Evolutionary conservation across 148 eudicot species (phyloP), one percentile per base, ranked within the genome.

Genomic region (Rhododendron ferrugineum): DNA sequence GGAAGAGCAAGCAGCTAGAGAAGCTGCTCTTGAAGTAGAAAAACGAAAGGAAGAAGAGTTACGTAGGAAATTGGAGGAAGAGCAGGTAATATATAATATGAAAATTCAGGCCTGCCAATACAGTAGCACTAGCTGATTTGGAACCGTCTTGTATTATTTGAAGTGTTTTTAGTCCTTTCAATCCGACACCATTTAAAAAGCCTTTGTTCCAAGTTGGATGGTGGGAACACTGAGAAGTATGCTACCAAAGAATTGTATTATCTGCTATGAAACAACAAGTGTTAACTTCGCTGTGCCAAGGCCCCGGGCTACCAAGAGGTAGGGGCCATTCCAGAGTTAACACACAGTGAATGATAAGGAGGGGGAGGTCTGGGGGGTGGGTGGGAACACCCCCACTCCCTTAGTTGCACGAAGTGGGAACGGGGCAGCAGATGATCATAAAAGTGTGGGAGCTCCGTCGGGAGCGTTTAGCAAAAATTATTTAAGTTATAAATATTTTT

Each of bases 11-110:
- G 91, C 91, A 10, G 95, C 93, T 82, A 89, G 87, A 85, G 92
- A 89, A 90, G 95, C 95, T 87, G 94, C 92, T 85, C 86, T 94
- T 78, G 93, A 90, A 88, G 99, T 92, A 87, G 92, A 91, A 88
- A 93, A 87, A 83, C 87, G 32, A 58, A 93, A 90, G 91, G 94
- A 92, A 85, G 98, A 94, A 89, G 96, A 92, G 80, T 78, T 90
- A 52, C 93, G 49, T 40, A 88, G 86, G 70, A 90, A 94, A 87
- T 77, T 92, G 56, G 93, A 92, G 82, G 95, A 93, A 84, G 95
- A 94, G 77, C 95, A 92, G 98, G 98, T 97, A 90, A 85, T 60
- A 82, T 78, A 73, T 22, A 4, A 5, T 56, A 30, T 54, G 30
- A 72, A 52, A 40, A 8, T 82, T 54, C 26, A 49, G 37, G 44